A percentile compares a stretch with the other conserved stretches of the same genome.
These are phyloP conservation scores for Talaromyces borbonicus DNA, from an alignment of 495 filamentous ascomycete genomes.

Conservation along the genomic window DNA sequence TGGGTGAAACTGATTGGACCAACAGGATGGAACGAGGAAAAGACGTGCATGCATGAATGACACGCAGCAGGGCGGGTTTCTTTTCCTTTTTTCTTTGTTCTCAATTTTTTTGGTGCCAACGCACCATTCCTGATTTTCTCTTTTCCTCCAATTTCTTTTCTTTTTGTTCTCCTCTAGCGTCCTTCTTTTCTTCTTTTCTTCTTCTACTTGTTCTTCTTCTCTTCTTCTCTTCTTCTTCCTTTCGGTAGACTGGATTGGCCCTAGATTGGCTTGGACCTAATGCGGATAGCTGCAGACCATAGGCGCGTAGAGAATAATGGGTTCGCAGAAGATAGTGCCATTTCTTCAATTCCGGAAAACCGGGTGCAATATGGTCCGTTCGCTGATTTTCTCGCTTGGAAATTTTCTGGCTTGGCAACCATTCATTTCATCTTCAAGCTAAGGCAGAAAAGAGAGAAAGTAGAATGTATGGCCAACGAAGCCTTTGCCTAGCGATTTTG, in stretches of 20 bases:
- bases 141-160: not conserved
- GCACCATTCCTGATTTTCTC: not conserved
- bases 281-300: conserved; percentile 1
- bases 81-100: conserved; percentile 7
- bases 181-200: no score
- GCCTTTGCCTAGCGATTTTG: no score
- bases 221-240: no score
- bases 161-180: no score
- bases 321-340: not conserved
- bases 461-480: no score
- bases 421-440: no score
- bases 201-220: no score
- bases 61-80: not conserved
- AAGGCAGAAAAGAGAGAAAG: no score
- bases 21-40: not conserved
- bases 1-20: no score
- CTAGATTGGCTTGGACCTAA: conserved; percentile 5
- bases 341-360: not conserved
- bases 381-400: no score
- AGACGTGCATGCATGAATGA: conserved; percentile 1
- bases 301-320: not conserved
- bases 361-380: not conserved
- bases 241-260: no score
- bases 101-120: not conserved
- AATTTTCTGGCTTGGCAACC: no score